Percentiles rank a stretch among this genome's conserved stretches.
These are phyloP conservation scores for Emericellopsis terricola DNA, from an alignment of 495 filamentous ascomycete genomes.

Conservation along the genomic window DNA sequence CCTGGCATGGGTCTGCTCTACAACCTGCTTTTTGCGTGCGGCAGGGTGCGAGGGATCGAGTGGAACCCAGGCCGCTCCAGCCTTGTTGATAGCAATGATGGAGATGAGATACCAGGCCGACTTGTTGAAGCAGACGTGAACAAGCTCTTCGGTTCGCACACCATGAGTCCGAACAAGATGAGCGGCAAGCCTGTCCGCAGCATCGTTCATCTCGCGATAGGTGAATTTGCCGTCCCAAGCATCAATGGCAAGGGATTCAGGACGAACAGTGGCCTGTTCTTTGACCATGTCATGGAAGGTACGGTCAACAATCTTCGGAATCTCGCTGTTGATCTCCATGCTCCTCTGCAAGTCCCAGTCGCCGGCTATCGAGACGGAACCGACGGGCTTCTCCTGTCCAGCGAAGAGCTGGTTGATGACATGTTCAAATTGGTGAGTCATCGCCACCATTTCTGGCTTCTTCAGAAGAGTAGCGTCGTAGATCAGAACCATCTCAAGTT, in stretches of 20 bases:
- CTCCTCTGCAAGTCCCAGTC: neutral
- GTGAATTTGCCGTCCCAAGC: slow-evolving; percentile 40
- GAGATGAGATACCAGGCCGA: slow-evolving; percentile 23
- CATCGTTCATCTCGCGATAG: slow-evolving; percentile 26
- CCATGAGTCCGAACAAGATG: slow-evolving; percentile 20
- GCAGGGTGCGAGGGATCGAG: slow-evolving; percentile 1
- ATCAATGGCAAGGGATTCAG: slow-evolving; percentile 7
- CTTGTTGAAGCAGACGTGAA: slow-evolving; percentile 28
- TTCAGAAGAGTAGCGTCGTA: slow-evolving; percentile 6
- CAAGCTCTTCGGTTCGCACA: slow-evolving; percentile 20
- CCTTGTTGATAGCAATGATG: slow-evolving; percentile 25
- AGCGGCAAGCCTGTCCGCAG: slow-evolving; percentile 22
- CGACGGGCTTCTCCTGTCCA: too few species aligned
- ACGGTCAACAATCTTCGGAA: slow-evolving; percentile 5
- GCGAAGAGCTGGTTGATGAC: slow-evolving; percentile 4
- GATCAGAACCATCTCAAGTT: neutral
- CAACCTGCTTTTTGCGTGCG: neutral
- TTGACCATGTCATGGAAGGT: slow-evolving; percentile 11
- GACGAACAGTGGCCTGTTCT: slow-evolving; percentile 5
- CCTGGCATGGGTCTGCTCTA: neutral
- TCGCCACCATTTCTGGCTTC: slow-evolving; percentile 5
- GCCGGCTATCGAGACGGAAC: neutral
- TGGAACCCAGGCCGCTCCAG: neutral
- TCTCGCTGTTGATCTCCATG: neutral
- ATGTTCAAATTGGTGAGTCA: slow-evolving; percentile 7